Conservation (phyloP, 192 early-diverging fungal species). For the Mortierella hygrophila region DNA sequence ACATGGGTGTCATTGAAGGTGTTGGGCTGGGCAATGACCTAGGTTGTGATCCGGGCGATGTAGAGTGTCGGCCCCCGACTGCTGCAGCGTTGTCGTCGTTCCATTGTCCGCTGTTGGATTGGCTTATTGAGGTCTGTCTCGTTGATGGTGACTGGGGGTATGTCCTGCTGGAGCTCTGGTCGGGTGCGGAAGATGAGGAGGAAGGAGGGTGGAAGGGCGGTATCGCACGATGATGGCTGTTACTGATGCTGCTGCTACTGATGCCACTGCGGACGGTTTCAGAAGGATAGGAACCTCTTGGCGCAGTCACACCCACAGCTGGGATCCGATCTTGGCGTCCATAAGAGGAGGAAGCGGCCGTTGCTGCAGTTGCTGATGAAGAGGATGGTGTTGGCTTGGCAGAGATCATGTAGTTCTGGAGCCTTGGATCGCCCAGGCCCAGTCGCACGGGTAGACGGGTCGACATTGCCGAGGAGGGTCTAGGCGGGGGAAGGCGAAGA, state of each 20-base stretch:
- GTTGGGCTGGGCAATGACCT: constrained; percentile 36
- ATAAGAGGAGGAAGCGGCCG: neutral
- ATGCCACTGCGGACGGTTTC: neutral
- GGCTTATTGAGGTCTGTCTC: too few relatives aligned
- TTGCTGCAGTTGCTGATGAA: neutral
- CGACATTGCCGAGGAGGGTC: neutral
- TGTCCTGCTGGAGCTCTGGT: neutral
- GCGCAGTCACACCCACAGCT: constrained; percentile 1
- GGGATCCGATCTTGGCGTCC: constrained; percentile 3
- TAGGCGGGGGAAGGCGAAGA: neutral
- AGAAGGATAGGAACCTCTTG: constrained; percentile 3
- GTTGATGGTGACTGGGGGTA: neutral
- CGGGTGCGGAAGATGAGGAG: constrained; percentile 4
- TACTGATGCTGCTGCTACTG: neutral
- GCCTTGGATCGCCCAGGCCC: constrained; percentile 18
- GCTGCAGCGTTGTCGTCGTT: neutral
- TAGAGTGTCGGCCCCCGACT: neutral
- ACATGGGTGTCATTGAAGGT: constrained; percentile 19
- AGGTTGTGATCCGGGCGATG: neutral
- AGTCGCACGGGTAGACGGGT: constrained; percentile 27
- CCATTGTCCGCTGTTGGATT: neutral
- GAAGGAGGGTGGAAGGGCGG: neutral
- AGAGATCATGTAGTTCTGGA: constrained; percentile 13
- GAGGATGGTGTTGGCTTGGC: constrained; percentile 6
- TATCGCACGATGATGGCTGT: constrained; percentile 4